Evolutionary conservation across 306 rosid species (phyloP).

Genomic region (Ziziphus jujuba): DNA sequence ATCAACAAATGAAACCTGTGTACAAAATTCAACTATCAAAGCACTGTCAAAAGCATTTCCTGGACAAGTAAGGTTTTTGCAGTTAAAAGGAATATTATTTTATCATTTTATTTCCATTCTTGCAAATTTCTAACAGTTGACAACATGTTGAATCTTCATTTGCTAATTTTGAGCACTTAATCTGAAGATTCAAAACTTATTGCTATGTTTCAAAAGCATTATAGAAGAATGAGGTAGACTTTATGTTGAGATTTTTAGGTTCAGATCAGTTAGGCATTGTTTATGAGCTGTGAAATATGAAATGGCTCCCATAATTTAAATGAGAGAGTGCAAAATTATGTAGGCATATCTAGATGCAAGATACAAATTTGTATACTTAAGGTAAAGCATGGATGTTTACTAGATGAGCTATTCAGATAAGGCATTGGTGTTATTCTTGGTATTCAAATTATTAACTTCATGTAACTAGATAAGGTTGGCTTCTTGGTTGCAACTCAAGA

Average conservation of each 20-base stretch:
- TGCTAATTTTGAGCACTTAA: not conserved
- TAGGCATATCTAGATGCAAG: no score
- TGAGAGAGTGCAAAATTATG: no score
- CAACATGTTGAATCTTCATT: not conserved
- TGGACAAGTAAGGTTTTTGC: constrained; percentile 57
- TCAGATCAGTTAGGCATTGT: not conserved
- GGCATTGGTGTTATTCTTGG: no score
- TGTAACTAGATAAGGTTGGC: no score
- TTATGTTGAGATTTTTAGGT: not conserved
- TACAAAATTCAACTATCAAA: constrained; percentile 53
- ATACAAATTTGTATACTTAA: no score
- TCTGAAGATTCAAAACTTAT: not conserved
- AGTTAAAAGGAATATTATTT: not conserved
- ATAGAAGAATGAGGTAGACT: not conserved
- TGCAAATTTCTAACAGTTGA: not conserved
- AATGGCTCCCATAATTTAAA: not conserved
- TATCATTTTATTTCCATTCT: not conserved
- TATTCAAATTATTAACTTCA: no score
- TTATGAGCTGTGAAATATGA: not conserved
- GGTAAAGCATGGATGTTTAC: no score
- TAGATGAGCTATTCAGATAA: no score
- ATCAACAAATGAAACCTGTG: constrained; percentile 49
- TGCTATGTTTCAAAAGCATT: not conserved
- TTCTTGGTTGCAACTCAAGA: no score
- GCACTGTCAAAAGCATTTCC: constrained; percentile 75